phyloP scores from a whole-genome alignment of 495 filamentous ascomycete genomes.

The Hypoxylon lienhwacheense region DNA sequence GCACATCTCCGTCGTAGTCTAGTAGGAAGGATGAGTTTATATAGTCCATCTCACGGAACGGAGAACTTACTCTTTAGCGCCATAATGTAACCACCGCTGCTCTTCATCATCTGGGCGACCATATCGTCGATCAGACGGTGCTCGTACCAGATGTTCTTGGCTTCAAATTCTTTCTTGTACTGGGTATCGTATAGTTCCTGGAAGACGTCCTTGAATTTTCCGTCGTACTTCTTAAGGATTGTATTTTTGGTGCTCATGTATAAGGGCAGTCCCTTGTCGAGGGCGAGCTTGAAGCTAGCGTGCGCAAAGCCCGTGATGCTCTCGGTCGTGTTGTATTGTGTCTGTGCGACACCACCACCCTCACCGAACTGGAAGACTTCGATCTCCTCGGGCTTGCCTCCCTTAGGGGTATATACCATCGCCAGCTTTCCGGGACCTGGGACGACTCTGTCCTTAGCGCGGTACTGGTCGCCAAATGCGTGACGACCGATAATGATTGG shows the following conservation, averaged over 20 bases:
- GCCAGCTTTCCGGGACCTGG: conserved; percentile 80
- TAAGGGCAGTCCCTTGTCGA: conserved; percentile 81
- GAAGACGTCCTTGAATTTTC: conserved; percentile 99
- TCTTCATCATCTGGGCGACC: conserved; percentile 99
- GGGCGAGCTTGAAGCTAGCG: conserved; percentile 90
- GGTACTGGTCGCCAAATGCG: conserved; percentile 98
- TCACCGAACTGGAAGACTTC: conserved; percentile 87
- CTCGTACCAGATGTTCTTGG: conserved; percentile 96
- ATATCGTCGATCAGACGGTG: conserved; percentile 99
- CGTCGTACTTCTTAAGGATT: conserved; percentile 98
- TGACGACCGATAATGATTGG: conserved; percentile 98
- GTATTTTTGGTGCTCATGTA: conserved; percentile 99
- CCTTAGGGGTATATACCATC: conserved; percentile 88
- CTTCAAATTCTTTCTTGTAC: conserved; percentile 87
- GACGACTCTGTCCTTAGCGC: conserved; percentile 85
- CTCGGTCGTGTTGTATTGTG: conserved; percentile 97
- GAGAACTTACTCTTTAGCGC: conserved; percentile 84
- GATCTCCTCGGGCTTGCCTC: conserved; percentile 80
- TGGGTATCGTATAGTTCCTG: conserved; percentile 88
- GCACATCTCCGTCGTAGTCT: conserved; percentile 99
- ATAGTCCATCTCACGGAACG: neutral
- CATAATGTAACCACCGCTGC: conserved; percentile 91
- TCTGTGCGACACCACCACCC: conserved; percentile 84
- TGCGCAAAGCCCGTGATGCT: conserved; percentile 94
- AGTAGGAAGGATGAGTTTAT: conserved; percentile 2